Evolutionary conservation across 495 filamentous ascomycete species (phyloP).

Genomic region (Talaromyces liani): DNA sequence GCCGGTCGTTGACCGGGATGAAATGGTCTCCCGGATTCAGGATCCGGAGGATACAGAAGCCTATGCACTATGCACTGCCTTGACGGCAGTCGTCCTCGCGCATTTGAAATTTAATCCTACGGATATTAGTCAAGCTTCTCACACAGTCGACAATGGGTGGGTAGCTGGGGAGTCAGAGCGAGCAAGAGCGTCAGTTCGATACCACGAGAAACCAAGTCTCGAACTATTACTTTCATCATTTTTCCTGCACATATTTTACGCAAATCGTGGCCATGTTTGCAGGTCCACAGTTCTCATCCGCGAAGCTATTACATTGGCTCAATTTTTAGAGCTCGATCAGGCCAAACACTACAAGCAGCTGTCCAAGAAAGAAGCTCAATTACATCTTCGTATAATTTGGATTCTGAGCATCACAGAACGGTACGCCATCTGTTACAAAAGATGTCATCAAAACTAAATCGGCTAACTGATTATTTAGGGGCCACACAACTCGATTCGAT

Average conservation of each 20-base stretch:
- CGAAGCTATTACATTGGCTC: conserved; percentile 8
- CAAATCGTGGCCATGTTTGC: conserved; percentile 22
- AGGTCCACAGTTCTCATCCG: conserved; percentile 6
- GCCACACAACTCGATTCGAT: conserved; percentile 8
- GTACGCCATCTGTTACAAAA: too few species aligned
- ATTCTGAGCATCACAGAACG: conserved; percentile 8
- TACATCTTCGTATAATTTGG: conserved; percentile 9
- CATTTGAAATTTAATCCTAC: conserved; percentile 27
- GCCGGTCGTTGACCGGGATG: conserved; percentile 39
- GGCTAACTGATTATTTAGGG: too few species aligned
- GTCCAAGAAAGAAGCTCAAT: conserved; percentile 6
- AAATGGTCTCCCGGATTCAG: conserved; percentile 27
- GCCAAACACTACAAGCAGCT: conserved; percentile 1
- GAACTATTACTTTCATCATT: conserved; percentile 21
- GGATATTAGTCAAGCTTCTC: conserved; percentile 4
- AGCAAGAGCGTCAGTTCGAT: conserved; percentile 4
- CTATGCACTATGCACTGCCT: conserved; percentile 31
- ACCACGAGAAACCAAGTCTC: conserved; percentile 5
- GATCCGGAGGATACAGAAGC: conserved; percentile 25
- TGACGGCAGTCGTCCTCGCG: conserved; percentile 37
- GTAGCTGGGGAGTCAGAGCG: conserved; percentile 7
- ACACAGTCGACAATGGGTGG: background rate
- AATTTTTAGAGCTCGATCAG: conserved; percentile 8
- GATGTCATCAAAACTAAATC: too few species aligned
- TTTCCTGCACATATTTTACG: conserved; percentile 40